These are phyloP conservation scores for Goffeauzyma gilvescens DNA, from an alignment of 768 basidiomycete genomes.

Conservation along the genomic window DNA sequence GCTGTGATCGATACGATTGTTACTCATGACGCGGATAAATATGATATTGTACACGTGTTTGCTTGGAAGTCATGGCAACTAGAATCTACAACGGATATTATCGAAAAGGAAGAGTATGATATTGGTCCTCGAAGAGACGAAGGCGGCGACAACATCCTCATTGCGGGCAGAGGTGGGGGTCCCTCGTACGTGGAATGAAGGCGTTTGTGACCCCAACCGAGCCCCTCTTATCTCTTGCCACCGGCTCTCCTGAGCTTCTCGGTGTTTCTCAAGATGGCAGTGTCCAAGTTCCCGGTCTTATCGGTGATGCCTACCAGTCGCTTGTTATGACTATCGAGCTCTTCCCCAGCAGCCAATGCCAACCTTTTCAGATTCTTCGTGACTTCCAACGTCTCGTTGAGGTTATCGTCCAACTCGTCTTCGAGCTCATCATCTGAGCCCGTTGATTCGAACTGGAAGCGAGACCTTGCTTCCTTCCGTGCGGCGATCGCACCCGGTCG, in stretches of 20 bases:
- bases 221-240: slow-evolving; percentile 5
- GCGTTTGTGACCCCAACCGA: too few relatives aligned
- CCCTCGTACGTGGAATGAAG: too few relatives aligned
- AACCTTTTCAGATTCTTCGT: slow-evolving; percentile 61
- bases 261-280: slow-evolving; percentile 58
- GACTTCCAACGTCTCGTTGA: slow-evolving; percentile 64
- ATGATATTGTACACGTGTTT: neutral
- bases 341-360: slow-evolving; percentile 64
- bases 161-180: too few relatives aligned
- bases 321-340: slow-evolving; percentile 68
- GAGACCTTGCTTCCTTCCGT: slow-evolving; percentile 52
- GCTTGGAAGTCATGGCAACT: neutral
- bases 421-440: slow-evolving; percentile 85
- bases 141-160: too few relatives aligned
- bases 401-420: slow-evolving; percentile 78
- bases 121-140: too few relatives aligned
- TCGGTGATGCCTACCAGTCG: slow-evolving; percentile 57
- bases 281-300: slow-evolving; percentile 60
- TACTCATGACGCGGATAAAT: neutral
- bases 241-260: slow-evolving; percentile 42
- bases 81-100: neutral
- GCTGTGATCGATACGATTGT: slow-evolving; percentile 2
- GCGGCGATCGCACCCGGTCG: slow-evolving; percentile 38
- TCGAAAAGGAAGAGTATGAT: too few relatives aligned
- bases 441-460: slow-evolving; percentile 79